A percentile compares a stretch with the other conserved stretches of the same genome.
These are phyloP conservation scores for Bonia amplexicaulis DNA, from an alignment of 176 grass and related monocot genomes.

Conservation along the genomic window DNA sequence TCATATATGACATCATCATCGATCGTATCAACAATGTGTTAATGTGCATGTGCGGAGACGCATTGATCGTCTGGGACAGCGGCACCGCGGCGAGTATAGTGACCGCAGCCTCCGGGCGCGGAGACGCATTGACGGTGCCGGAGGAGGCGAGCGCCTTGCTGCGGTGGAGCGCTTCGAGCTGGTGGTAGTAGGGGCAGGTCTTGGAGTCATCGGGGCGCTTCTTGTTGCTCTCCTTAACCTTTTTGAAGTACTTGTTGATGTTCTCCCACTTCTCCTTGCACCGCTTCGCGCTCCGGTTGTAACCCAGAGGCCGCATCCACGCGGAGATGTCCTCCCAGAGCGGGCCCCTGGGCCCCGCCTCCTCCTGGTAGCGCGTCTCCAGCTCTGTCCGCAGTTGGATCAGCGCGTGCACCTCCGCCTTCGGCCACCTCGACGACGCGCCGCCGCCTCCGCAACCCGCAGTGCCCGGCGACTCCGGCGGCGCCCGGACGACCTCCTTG, in stretches of 20 bases:
- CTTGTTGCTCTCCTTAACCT: slow-evolving; percentile 96
- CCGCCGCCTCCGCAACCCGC: not conserved
- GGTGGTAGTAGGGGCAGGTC: slow-evolving; percentile 97
- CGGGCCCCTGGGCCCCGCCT: slow-evolving; percentile 67
- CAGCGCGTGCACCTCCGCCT: slow-evolving; percentile 86
- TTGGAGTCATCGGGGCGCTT: slow-evolving; percentile 86
- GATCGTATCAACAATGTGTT: not conserved
- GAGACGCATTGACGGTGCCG: not conserved
- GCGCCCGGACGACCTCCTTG: slow-evolving; percentile 12
- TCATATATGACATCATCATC: not conserved
- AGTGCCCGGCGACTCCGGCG: slow-evolving; percentile 26
- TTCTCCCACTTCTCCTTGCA: slow-evolving; percentile 99
- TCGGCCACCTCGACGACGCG: slow-evolving; percentile 78
- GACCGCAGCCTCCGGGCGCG: not conserved
- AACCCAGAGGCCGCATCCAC: slow-evolving; percentile 73
- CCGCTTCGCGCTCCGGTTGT: slow-evolving; percentile 76
- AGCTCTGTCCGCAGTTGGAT: slow-evolving; percentile 79
- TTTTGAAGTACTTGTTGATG: slow-evolving; percentile 99
- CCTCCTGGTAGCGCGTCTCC: slow-evolving; percentile 73
- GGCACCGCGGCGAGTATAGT: slow-evolving; percentile 29
- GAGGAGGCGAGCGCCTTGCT: slow-evolving; percentile 37
- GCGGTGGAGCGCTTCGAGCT: slow-evolving; percentile 91
- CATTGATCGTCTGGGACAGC: slow-evolving; percentile 33
- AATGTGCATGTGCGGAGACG: not conserved
- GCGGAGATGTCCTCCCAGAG: slow-evolving; percentile 97